Evolutionary conservation across 163 green algal genomes (phyloP).

Genomic region (Scenedesmus sp.): DNA sequence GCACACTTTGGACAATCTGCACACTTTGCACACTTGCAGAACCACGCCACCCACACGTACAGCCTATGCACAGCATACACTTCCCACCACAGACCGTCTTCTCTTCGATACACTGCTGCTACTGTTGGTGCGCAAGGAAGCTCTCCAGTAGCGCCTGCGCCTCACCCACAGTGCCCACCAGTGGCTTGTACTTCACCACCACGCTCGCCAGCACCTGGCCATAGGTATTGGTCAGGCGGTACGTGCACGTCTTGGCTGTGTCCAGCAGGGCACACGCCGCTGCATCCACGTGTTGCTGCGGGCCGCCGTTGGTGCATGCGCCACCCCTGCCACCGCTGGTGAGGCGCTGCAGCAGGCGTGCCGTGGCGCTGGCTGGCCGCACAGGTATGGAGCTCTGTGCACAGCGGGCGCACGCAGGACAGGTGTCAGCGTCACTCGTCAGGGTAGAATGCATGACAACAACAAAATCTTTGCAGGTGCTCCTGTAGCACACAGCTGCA

Average conservation of each 20-base stretch:
- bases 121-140: conserved; percentile 45
- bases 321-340: conserved; percentile 21
- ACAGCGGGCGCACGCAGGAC: background rate
- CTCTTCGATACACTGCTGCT: background rate
- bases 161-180: conserved; percentile 25
- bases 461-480: no score
- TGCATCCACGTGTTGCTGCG: conserved; percentile 47
- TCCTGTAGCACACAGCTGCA: background rate
- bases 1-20: background rate
- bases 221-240: conserved; percentile 46
- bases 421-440: background rate
- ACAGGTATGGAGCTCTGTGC: conserved; percentile 45
- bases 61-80: background rate
- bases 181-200: background rate
- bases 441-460: no score
- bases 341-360: conserved; percentile 11
- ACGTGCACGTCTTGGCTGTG: conserved; percentile 32
- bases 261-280: conserved; percentile 44
- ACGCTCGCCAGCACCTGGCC: conserved; percentile 25
- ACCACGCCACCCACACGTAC: background rate
- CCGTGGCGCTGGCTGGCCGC: background rate
- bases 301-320: background rate
- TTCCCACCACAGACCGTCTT: background rate
- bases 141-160: conserved; percentile 4
- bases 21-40: background rate